Base-by-base conservation (phyloP, 2,329 filamentous ascomycete species). In the Scedosporium apiospermum region DNA sequence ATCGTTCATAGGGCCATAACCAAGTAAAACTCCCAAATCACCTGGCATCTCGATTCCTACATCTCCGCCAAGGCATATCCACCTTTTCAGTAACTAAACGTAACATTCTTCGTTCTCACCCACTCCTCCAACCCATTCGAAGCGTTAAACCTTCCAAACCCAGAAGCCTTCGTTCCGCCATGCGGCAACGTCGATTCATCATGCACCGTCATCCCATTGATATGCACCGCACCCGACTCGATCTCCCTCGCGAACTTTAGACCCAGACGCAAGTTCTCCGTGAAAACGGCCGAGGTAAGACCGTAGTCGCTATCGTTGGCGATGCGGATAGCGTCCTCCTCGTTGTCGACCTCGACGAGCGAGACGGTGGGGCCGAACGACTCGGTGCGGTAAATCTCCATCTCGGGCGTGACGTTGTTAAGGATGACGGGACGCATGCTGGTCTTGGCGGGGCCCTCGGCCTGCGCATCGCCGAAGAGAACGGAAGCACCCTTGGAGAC, bases 291-390 rank as follows among this genome's bases (percentile, higher is more conserved):
- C 3, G 85, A 81, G 2, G 80, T 78, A 9, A 96, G 80, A 3
- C 91, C 91, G 70, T 92, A 95, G 59, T 91, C 88, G 1, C 88
- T 91, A 68, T 93, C 89, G 70, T 96, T 96, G 14, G 90, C 89
- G 18, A 93, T 76, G 34, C 79, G 76, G 26, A 95, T 73, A 0
- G 89, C 90, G 66, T 92, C 87, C 38, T 91, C 88, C 57, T 90
- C 88, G 2, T 75, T 78, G n/a, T 85, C 79, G 27, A 93, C 80
- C 23, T 82, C 78, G 14, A 88, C 82, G 21, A 95, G 69, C 16
- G 85, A 86, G 1, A 92, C 88, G 0, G 83, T 85, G 0, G 91
- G 90, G 0, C 89, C 91, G 68, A 96, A 96, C 1, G 84, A 88
- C 74, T 96, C 91, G 1, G 82, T 86, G 67, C 82, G 76, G 74